A percentile compares a stretch with the other conserved stretches of the same genome.
Evolutionary conservation across 352 stramenopile genomes (phyloP).

Genomic region (Pythium vanterpoolii): DNA sequence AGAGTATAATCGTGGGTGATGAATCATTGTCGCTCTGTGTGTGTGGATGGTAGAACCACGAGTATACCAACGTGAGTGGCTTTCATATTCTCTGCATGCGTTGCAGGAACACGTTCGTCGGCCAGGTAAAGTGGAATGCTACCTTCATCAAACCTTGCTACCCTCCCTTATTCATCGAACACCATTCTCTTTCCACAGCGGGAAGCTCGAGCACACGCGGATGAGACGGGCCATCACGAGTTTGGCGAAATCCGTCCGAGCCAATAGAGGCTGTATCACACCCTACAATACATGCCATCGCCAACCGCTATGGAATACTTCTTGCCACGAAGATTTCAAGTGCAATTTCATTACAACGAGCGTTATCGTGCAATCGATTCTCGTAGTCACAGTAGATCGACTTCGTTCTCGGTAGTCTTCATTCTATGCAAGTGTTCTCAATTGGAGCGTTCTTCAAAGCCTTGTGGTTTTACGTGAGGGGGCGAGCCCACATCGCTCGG

Average conservation of each 20-base stretch:
- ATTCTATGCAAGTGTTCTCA: not conserved
- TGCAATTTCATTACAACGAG: not conserved
- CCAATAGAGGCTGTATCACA: constrained; percentile 5
- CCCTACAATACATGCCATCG: no score
- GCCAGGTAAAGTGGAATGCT: constrained; percentile 15
- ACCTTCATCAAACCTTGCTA: not conserved
- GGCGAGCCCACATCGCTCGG: constrained; percentile 41
- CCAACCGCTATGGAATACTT: not conserved
- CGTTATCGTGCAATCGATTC: no score
- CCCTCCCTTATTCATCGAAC: not conserved
- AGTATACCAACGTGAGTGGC: constrained; percentile 69
- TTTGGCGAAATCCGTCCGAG: constrained; percentile 58
- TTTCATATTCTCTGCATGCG: constrained; percentile 76
- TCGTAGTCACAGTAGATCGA: no score
- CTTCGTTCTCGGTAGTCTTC: no score
- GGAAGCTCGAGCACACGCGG: constrained; percentile 58
- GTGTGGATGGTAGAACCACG: constrained; percentile 74
- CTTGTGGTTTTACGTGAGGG: constrained; percentile 30
- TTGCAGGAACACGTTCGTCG: constrained; percentile 61
- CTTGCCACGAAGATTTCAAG: not conserved
- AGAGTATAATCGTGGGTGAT: not conserved
- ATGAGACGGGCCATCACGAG: constrained; percentile 62
- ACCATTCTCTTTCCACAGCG: constrained; percentile 24
- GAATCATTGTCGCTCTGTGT: not conserved
- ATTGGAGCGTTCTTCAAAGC: constrained; percentile 22